A percentile compares a stretch with the other conserved stretches of the same genome.
Conservation (phyloP, 208 protist genomes). For the Wallacemonas sp. region DNA sequence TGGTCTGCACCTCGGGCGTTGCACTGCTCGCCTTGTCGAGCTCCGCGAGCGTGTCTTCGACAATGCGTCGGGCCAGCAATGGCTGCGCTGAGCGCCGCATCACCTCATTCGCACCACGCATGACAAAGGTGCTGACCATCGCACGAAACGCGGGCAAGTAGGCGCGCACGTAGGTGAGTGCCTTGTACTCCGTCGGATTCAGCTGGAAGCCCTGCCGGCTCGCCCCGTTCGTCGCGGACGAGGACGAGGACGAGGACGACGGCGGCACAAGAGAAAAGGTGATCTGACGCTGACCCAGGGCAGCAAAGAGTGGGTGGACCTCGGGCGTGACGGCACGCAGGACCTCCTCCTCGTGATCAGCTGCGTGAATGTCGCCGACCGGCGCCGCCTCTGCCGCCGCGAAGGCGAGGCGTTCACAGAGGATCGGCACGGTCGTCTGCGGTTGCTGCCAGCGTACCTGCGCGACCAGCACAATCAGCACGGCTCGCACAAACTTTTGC, state of each 20-base stretch:
- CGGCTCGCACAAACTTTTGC: constrained; percentile 52
- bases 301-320: neutral
- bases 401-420: neutral
- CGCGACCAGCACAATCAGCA: constrained; percentile 53
- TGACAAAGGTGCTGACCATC: constrained; percentile 62
- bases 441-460: constrained; percentile 44
- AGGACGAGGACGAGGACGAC: too few species aligned
- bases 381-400: neutral
- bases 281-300: neutral
- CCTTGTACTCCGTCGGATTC: constrained; percentile 36
- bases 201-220: constrained; percentile 24
- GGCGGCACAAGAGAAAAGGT: too few species aligned
- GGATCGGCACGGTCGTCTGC: constrained; percentile 5
- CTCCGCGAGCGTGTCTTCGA: constrained; percentile 3
- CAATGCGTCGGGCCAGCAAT: constrained; percentile 30
- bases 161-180: constrained; percentile 42
- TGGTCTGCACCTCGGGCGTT: neutral
- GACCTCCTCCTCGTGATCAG: neutral
- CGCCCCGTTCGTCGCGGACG: too few species aligned
- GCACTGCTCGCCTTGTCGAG: constrained; percentile 3
- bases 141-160: constrained; percentile 38
- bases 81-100: constrained; percentile 57
- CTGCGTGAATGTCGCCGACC: neutral
- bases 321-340: neutral
- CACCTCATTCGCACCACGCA: constrained; percentile 52